A percentile compares a stretch with the other conserved stretches of the same genome.
Evolutionary conservation across 805 yeast genomes (phyloP).

Genomic region (Candida glaebosa): DNA sequence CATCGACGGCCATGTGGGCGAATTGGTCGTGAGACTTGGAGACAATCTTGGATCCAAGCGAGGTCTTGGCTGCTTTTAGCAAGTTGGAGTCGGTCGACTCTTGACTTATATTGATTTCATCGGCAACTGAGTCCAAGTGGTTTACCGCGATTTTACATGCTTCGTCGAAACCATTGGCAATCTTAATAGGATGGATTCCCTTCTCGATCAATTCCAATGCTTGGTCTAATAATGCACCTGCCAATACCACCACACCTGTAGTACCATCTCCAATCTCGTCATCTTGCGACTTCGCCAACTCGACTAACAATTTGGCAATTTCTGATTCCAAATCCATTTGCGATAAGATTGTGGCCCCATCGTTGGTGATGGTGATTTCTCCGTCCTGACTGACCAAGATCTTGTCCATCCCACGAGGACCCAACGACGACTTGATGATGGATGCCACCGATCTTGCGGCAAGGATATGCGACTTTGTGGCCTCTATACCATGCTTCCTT

Average conservation of each 20-base stretch:
- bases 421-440: slow-evolving; percentile 86
- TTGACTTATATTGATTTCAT: slow-evolving; percentile 49
- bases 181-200: slow-evolving; percentile 95
- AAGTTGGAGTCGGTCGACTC: slow-evolving; percentile 55
- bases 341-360: slow-evolving; percentile 94
- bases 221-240: slow-evolving; percentile 91
- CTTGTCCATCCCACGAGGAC: slow-evolving; percentile 98
- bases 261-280: slow-evolving; percentile 99
- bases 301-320: slow-evolving; percentile 92
- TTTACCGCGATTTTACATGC: slow-evolving; percentile 89
- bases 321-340: slow-evolving; percentile 96
- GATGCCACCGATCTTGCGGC: slow-evolving; percentile 96
- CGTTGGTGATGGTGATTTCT: slow-evolving; percentile 96
- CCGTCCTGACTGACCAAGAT: slow-evolving; percentile 95
- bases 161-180: slow-evolving; percentile 96
- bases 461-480: slow-evolving; percentile 74
- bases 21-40: slow-evolving; percentile 91
- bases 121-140: slow-evolving; percentile 73
- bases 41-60: slow-evolving; percentile 92
- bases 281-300: slow-evolving; percentile 91
- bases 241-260: slow-evolving; percentile 96
- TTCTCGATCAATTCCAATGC: slow-evolving; percentile 91
- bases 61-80: slow-evolving; percentile 89
- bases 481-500: slow-evolving; percentile 49
- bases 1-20: slow-evolving; percentile 96